These are phyloP conservation scores for Trametes gibbosa DNA, from an alignment of 768 basidiomycete genomes.

Conservation along the genomic window DNA sequence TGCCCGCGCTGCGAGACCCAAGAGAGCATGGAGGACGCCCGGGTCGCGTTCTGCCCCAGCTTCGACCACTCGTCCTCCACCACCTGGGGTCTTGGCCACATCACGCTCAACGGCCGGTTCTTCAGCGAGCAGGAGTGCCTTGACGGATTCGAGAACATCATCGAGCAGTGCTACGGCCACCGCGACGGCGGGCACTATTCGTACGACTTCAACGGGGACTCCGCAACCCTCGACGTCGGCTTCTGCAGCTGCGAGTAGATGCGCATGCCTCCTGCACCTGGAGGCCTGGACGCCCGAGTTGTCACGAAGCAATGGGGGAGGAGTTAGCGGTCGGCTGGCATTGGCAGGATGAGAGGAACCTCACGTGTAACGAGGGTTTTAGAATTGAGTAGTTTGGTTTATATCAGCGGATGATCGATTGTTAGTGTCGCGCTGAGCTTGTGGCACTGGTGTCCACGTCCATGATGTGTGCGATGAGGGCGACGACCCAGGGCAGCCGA, in stretches of 20 bases:
- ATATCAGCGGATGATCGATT: too few relatives aligned
- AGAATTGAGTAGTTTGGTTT: too few relatives aligned
- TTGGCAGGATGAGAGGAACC: too few relatives aligned
- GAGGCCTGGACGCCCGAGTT: too few relatives aligned
- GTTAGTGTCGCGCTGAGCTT: too few relatives aligned
- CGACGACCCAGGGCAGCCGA: too few relatives aligned
- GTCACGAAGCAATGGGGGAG: too few relatives aligned
- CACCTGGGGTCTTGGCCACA: neutral
- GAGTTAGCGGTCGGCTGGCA: too few relatives aligned
- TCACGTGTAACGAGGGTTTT: too few relatives aligned
- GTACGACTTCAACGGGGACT: neutral
- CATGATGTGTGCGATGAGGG: too few relatives aligned
- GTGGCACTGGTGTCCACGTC: too few relatives aligned
- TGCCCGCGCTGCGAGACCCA: neutral
- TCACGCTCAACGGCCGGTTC: neutral
- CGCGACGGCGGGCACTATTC: neutral
- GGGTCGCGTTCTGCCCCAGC: neutral
- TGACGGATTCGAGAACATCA: constrained; percentile 1
- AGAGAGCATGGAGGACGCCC: neutral
- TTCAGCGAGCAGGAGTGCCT: neutral
- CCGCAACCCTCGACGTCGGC: neutral
- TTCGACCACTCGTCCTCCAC: neutral
- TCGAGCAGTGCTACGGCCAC: neutral
- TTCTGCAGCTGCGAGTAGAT: neutral
- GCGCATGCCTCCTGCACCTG: too few relatives aligned